Conservation (phyloP, 192 early-diverging fungal genomes). For the Spizellomyces sp. region DNA sequence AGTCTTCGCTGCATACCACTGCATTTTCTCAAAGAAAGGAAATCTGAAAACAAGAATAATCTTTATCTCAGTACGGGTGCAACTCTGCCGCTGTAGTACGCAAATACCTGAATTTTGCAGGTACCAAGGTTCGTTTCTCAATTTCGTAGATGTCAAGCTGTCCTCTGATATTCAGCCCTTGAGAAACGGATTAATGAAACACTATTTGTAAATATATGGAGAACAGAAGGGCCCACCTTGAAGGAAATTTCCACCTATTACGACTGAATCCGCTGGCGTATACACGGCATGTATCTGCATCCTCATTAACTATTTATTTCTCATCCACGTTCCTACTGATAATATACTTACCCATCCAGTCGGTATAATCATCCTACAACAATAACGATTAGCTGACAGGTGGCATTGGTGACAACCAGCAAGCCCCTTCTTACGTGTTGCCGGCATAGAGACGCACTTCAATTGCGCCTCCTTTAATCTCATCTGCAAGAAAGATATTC, state of each 20-base stretch:
- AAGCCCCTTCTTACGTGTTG: constrained; percentile 70
- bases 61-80: too few species aligned
- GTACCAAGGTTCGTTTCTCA: constrained; percentile 78
- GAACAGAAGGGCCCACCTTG: constrained; percentile 49
- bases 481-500: constrained; percentile 79
- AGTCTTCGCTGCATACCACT: constrained; percentile 76
- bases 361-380: constrained; percentile 75
- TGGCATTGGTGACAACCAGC: neutral
- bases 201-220: neutral
- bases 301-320: neutral
- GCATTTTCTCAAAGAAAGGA: constrained; percentile 82
- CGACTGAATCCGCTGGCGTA: constrained; percentile 82
- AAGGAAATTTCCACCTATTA: constrained; percentile 94
- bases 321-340: neutral
- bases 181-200: neutral
- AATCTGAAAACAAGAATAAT: constrained; percentile 42
- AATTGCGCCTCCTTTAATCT: constrained; percentile 73
- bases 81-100: neutral
- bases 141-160: constrained; percentile 77
- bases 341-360: constrained; percentile 70
- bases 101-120: constrained; percentile 68
- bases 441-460: constrained; percentile 75
- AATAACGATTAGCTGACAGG: neutral
- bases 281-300: constrained; percentile 87
- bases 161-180: constrained; percentile 61